Percentiles rank a stretch among this genome's conserved stretches.
phyloP scores from a whole-genome alignment of 2,329 filamentous ascomycete species.

The Paramyrothecium roridum region DNA sequence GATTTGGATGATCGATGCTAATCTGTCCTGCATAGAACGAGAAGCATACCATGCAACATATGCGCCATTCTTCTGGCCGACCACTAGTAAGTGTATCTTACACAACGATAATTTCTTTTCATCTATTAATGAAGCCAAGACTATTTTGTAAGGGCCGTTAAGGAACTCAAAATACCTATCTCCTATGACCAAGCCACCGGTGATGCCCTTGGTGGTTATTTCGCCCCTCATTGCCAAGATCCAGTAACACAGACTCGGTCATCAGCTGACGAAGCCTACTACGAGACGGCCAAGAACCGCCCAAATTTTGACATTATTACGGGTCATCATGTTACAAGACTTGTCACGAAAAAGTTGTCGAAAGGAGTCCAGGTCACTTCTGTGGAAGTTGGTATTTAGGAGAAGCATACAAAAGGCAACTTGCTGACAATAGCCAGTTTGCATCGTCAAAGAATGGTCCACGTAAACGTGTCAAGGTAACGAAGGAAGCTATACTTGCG shows the following conservation, averaged over 20 bases:
- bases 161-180: slow-evolving; percentile 10
- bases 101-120: no score
- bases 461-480: no score
- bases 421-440: no score
- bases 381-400: no score
- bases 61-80: slow-evolving; percentile 18
- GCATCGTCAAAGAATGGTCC: no score
- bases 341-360: no score
- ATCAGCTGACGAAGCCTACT: slow-evolving; percentile 15
- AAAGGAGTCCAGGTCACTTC: no score
- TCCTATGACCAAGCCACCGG: slow-evolving; percentile 14
- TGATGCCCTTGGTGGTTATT: slow-evolving; percentile 13
- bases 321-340: slow-evolving; percentile 12
- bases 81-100: slow-evolving; percentile 10
- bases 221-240: slow-evolving; percentile 12
- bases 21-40: slow-evolving; percentile 8
- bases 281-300: slow-evolving; percentile 5
- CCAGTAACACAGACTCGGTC: slow-evolving; percentile 10
- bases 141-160: slow-evolving; percentile 7
- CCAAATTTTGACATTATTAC: slow-evolving; percentile 11
- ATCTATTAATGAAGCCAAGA: slow-evolving; percentile 3
- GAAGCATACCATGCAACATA: slow-evolving; percentile 14
- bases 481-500: slow-evolving; percentile 37
- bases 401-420: no score
- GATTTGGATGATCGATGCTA: no score